Evolutionary conservation across 495 filamentous ascomycete genomes (phyloP), one percentile per base, ranked within the genome.

Genomic region (Podospora didyma): DNA sequence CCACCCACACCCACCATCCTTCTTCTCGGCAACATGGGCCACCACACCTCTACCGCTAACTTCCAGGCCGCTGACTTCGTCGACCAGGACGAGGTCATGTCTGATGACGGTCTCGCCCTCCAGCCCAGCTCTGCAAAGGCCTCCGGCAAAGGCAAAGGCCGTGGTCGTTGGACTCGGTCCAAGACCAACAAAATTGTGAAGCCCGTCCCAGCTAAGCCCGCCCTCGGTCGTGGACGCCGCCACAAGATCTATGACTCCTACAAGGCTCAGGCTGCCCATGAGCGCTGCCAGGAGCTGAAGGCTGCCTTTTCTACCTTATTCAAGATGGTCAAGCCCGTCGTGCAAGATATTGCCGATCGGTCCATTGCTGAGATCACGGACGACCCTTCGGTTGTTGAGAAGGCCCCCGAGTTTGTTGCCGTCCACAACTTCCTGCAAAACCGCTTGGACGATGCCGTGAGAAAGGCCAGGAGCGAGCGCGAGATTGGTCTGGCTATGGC

Each of bases 201-300:
- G 56, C 50, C 66, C 2, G 53, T 66, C 2, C 56, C 68, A 9
- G 3, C 65, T 54, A 73, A 69, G 54, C 50, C 63, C 7, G 47
- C 62, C 47, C 53, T 68, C 28, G 69, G 71, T 48, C 72, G 72
- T 20, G 73, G 75, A 23, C 73, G 75, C 17, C 73, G 73, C 24
- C 71, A 73, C 45, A 77, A 77, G 57, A 58, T 64, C 12, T 79
- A 73, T 50, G 61, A 69, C n/a, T 68, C 70, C 26, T 53, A 61
- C 35, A 62, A 60, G 26, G 65, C 66, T 45, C 76, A 79, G 57
- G 77, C 76, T 28, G 70, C 74, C 42, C 73, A 77, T 46, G 77
- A 79, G 53, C 76, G 77, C 51, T 65, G 65, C 50, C 62, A 69
- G 46, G 70, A 75, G 37, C 64, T 78, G 16, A 71, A 70, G 66